Percentiles rank a stretch among this genome's conserved stretches.
phyloP scores from a whole-genome alignment of 176 grass and related monocot genomes.

The Avena eriantha region DNA sequence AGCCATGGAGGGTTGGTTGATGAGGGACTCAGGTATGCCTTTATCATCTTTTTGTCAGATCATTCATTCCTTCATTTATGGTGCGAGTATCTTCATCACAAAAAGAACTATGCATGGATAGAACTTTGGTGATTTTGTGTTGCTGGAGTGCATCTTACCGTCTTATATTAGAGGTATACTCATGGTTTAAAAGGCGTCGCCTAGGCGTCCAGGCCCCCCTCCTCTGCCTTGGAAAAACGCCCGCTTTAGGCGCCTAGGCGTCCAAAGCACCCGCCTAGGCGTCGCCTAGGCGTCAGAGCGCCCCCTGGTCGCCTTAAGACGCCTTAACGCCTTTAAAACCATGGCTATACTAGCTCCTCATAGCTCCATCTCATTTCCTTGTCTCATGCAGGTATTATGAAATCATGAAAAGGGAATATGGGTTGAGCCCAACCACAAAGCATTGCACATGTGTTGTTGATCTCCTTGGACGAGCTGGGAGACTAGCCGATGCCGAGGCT shows the following conservation, averaged over 20 bases:
- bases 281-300: too few species aligned
- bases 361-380: not conserved
- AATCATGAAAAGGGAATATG: slow-evolving; percentile 60
- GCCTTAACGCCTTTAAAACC: too few species aligned
- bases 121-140: slow-evolving; percentile 7
- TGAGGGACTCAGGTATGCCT: slow-evolving; percentile 65
- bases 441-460: slow-evolving; percentile 79
- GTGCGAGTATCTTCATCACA: not conserved
- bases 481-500: slow-evolving; percentile 66
- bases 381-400: slow-evolving; percentile 61
- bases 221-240: too few species aligned
- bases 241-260: too few species aligned
- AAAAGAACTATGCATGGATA: not conserved
- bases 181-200: too few species aligned
- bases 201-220: too few species aligned
- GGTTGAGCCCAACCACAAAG: slow-evolving; percentile 59
- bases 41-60: not conserved
- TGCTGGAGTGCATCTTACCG: not conserved
- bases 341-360: slow-evolving; percentile 30
- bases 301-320: too few species aligned
- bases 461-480: slow-evolving; percentile 73
- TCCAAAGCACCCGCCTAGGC: too few species aligned
- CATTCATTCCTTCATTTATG: not conserved
- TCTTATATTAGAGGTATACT: slow-evolving; percentile 12
- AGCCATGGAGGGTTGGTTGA: slow-evolving; percentile 81